Base-by-base conservation (phyloP, 2,329 filamentous ascomycete genomes). In the Aspergillus sp. region DNA sequence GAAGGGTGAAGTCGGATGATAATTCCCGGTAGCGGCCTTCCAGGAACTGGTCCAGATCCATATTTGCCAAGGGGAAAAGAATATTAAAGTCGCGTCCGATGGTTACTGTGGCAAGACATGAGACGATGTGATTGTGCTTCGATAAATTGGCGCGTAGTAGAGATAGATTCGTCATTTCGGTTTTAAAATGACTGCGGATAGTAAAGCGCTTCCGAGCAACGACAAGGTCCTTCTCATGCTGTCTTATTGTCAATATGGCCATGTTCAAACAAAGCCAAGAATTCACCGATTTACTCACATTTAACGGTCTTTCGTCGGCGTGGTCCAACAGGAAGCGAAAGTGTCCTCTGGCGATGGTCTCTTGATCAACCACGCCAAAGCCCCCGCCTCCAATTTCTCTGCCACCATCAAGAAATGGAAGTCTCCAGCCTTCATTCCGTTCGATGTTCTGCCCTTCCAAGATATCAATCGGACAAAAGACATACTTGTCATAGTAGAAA, bases 11-110 rank as follows among this genome's bases (percentile, higher is more conserved):
- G 6, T 46, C 29, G 5, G n/a, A 12, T 24, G 36, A 1, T 14
- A n/a, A n/a, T 57, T 50, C 2, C 39, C n/a, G 2, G 26, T 26
- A 26, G 26, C 26, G 26, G 26, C 55, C 53, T 2, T n/a, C 4
- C 11, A 67, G 59, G 32, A 63, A 64, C 9, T 18, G 18, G n/a
- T 66, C 62, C 18, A 68, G 52, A 26, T 68, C 62, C 58, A 62
- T 65, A 2, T 62, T 36, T 0, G 66, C 66, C 31, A 56, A 46
- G 2, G 61, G 57, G 22, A 54, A 65, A 11, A 68, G 54, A 9
- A 68, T 56, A n/a, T 65, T 64, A 31, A 60, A 66, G 1, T 65
- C 50, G 2, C 36, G 50, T 1, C 56, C 60, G 3, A 65, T 42
- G 1, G 49, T 56, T 18, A 65, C 55, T 2, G 57, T 62, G 1